Base-by-base conservation (phyloP, 495 filamentous ascomycete genomes). In the Cairneyella variabilis region DNA sequence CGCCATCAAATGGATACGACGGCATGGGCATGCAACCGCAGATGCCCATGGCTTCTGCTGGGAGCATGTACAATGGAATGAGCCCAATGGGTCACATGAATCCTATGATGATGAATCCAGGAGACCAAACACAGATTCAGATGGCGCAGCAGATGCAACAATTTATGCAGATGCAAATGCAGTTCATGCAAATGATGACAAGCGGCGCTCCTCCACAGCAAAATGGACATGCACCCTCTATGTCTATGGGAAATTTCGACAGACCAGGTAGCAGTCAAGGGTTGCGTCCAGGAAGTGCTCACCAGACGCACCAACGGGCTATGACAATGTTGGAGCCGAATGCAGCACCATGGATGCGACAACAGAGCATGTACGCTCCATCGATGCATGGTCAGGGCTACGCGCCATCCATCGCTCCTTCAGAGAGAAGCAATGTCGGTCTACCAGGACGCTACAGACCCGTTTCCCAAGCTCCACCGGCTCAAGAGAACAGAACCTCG, bases 141-240 rank as follows among this genome's bases (percentile, higher is more conserved):
- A 85, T 96, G 73, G 84, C 83, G 22, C 86, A 91, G 60, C 88
- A 95, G 64, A 95, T 95, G 89, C 76, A 80, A 21, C 81, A 85
- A 59, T 91, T 92, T 72, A 89, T 93, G 85, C 85, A 90, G 62
- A 89, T 95, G 85, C 90, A 95, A 65, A 91, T 96, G 84, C 86
- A 93, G 52, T 87, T 90, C 74, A 89, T 91, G 83, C 85, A 90
- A 52, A 85, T 91, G 78, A 84, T 86, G 77, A 71, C 74, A 21
- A 41, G 47, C 8, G 52, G 51, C n/a, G 67, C 66, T 39, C 67
- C 73, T 42, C 64, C 55, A 39, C 61, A 53, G 32, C 56, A 47
- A 32, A 65, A 61, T 51, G 69, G 59, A 28, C 61, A 67, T 18
- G 51, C 70, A 30, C 30, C 56, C 21, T 52, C 57, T 43, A 44